Evolutionary conservation across 2,329 filamentous ascomycete genomes (phyloP), one percentile per base, ranked within the genome.

Genomic region (Colletotrichum melonis): DNA sequence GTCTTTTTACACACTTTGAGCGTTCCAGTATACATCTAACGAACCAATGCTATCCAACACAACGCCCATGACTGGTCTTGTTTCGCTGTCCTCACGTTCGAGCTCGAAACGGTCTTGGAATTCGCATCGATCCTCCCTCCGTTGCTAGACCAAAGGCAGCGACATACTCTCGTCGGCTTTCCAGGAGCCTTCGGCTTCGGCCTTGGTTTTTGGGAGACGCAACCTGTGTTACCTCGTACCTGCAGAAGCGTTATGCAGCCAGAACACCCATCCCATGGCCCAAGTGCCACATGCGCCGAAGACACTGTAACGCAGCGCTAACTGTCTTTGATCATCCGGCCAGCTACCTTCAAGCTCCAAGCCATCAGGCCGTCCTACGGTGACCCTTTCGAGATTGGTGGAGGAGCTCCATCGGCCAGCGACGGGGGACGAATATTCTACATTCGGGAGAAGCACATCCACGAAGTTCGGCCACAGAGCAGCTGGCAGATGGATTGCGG

Each of bases 241-340:
- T 78, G 77, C 77, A 77, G 76, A 77, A 76, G 74, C 76, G 75
- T 63, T 67, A 69, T 76, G 75, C 67, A 73, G 63, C 70, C 28
- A 49, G 63, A 46, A 42, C 55, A 52, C 65, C 42, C 42, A 49
- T n/a, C 42, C 42, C 60, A 69, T 42, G 42, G 52, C 55, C 72
- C 67, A 57, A 62, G 74, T 69, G 46, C 67, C 49, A 74, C 58
- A 63, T 73, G 70, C 74, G 52, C 64, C 64, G 46, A 42, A 74
- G 52, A 59, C 72, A 74, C 63, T 62, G 63, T 68, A 54, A 63
- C 54, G 52, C 42, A 30, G 42, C 71, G 71, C 71, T 72, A 72
- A 62, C 66, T 68, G 42, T 24, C 55, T 69, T 65, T 54, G 66
- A 69, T 22, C 67, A 54, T 60, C 49, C 26, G 32, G 59, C 59